Conservation (phyloP, 768 basidiomycete genomes). For the Dioszegia crocea region DNA sequence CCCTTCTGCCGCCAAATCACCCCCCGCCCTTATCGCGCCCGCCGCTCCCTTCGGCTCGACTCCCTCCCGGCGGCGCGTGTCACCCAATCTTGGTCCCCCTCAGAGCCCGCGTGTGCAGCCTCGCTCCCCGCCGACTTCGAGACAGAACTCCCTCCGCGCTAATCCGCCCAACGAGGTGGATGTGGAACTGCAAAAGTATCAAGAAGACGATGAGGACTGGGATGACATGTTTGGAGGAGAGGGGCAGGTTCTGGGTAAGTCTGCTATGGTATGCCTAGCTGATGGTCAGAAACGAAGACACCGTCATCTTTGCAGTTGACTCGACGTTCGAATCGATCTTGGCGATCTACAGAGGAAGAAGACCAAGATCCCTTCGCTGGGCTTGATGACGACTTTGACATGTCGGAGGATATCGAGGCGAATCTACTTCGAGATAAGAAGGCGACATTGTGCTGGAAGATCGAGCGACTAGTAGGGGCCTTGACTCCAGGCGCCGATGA, state of each 20-base stretch:
- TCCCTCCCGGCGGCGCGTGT: neutral
- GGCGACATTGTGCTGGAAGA: conserved; percentile 70
- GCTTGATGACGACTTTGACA: conserved; percentile 87
- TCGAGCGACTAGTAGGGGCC: conserved; percentile 73
- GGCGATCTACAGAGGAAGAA: conserved; percentile 78
- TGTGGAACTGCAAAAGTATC: conserved; percentile 73
- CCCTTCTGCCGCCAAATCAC: neutral
- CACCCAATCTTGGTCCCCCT: conserved; percentile 18
- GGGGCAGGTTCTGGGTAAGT: neutral
- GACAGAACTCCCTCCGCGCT: conserved; percentile 30
- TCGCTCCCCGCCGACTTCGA: conserved; percentile 26
- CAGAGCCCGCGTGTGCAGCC: conserved; percentile 12
- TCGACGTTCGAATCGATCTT: conserved; percentile 79
- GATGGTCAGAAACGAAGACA: conserved; percentile 13
- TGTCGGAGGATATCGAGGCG: conserved; percentile 73
- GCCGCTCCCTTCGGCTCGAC: neutral
- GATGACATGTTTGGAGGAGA: conserved; percentile 75
- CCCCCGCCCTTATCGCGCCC: neutral
- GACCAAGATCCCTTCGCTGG: conserved; percentile 95
- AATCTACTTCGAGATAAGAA: conserved; percentile 91
- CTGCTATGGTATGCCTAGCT: neutral
- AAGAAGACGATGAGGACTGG: conserved; percentile 86
- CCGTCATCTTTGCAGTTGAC: conserved; percentile 75
- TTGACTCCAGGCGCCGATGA: conserved; percentile 71
- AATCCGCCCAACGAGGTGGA: conserved; percentile 25